Evolutionary conservation across 1,139 yeast genomes (phyloP), one percentile per base, ranked within the genome.

Genomic region (Geotrichum reessii): DNA sequence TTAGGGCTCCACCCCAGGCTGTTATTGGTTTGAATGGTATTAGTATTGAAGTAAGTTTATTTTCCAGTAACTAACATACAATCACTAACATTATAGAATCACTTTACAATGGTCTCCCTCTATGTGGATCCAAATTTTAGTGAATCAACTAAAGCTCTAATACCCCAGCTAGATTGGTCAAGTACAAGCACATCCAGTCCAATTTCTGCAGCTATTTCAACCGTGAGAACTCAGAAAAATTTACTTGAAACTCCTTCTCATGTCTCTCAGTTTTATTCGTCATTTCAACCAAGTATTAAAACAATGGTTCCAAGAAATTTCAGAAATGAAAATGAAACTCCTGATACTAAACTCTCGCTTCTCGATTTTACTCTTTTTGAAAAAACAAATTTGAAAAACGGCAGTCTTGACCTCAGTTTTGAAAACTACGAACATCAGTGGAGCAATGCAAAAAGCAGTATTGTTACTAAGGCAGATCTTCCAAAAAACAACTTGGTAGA

Each of bases 401-500:
- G 62, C 12, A 63, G 63, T 12, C 62, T 64, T 44, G 67, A 64
- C 55, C 47, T 42, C 44, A 47, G 21, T n/a, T 33, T 12, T 11
- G 21, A 49, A 19, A 25, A 22, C 9, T 28, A 27, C 28, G 7
- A 28, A n/a, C 1, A 19, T 11, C 50, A 31, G 31, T 59, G 40
- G 51, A 47, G 46, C 19, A 14, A 37, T 28, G 22, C 25, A 8
- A 25, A 21, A n/a, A 22, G 27, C 40, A 56, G 49, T 42, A 56
- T 66, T 24, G 67, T 71, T 21, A 71, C 74, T 22, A 62, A 59
- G 49, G 73, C 71, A 6, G 61, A 67, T 19, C 71, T 73, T 27
- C 72, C 76, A 4, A 67, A 64, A 47, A 69, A 67, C 51, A 74
- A 74, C 55, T 64, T 65, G 22, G 73, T 78, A 31, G 73, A 76